A percentile compares a stretch with the other conserved stretches of the same genome.
Conservation (phyloP, 352 stramenopile genomes). For the Pythium apleroticum region DNA sequence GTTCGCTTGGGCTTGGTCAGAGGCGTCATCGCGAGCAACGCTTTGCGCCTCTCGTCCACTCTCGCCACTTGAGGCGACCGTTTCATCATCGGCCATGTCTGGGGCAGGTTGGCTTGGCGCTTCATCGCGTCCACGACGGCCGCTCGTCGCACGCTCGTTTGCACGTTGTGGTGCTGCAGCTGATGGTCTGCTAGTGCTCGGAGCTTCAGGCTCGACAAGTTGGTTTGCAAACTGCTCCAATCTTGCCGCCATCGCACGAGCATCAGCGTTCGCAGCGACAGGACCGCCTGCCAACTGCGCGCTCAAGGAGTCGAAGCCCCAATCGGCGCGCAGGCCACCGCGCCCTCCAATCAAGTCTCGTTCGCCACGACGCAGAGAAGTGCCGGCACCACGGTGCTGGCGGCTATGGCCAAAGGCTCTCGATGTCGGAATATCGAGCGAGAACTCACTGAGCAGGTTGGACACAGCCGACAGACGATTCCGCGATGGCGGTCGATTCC, state of each 20-base stretch:
- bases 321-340: constrained; percentile 37
- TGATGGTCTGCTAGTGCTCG: neutral
- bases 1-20: constrained; percentile 16
- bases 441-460: constrained; percentile 82
- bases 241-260: constrained; percentile 67
- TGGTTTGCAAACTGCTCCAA: constrained; percentile 74
- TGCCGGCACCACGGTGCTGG: constrained; percentile 24
- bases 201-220: constrained; percentile 39
- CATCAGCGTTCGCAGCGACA: constrained; percentile 29
- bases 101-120: neutral
- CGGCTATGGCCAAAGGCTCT: constrained; percentile 32
- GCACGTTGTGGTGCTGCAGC: neutral
- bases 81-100: neutral
- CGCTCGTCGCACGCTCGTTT: neutral
- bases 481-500: constrained; percentile 52
- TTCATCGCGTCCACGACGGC: neutral
- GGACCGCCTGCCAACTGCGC: neutral
- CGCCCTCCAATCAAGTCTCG: constrained; percentile 44
- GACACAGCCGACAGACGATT: constrained; percentile 71
- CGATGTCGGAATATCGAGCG: constrained; percentile 65
- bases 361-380: constrained; percentile 42
- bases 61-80: neutral
- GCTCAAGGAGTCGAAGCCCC: constrained; percentile 8
- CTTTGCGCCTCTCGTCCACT: neutral
- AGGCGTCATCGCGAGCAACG: neutral